Conservation (phyloP, 169 alveolate genomes). For the Perkinsus olseni region DNA sequence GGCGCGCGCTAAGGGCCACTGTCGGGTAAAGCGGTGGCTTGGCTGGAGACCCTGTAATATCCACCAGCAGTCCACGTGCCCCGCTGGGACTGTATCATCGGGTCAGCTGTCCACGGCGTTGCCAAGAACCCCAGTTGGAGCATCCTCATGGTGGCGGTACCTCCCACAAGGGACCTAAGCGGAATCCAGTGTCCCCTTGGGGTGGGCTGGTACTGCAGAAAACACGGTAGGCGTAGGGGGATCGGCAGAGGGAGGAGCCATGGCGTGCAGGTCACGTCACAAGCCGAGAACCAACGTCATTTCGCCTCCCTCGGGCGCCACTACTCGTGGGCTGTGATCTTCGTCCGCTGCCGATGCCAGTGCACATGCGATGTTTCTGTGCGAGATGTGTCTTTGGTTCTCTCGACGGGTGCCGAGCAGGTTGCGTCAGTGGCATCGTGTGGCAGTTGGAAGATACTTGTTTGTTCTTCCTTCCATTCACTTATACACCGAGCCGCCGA, state of each 20-base stretch:
- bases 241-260: background rate
- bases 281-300: background rate
- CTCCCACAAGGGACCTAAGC: background rate
- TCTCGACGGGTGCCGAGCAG: no score
- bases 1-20: background rate
- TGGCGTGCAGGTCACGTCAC: background rate
- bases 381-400: background rate
- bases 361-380: background rate
- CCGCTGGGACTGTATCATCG: background rate
- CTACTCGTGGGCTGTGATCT: background rate
- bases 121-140: background rate
- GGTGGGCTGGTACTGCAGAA: background rate
- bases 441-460: no score
- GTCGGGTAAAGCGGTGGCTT: background rate
- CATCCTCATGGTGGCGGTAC: background rate
- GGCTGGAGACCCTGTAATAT: background rate
- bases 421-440: no score
- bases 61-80: no score
- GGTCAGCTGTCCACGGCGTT: background rate
- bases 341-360: background rate
- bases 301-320: background rate
- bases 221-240: background rate
- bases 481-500: background rate
- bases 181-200: background rate
- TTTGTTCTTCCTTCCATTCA: no score